Evolutionary conservation across 176 grass and related monocot species (phyloP).

Genomic region (Typha latifolia): DNA sequence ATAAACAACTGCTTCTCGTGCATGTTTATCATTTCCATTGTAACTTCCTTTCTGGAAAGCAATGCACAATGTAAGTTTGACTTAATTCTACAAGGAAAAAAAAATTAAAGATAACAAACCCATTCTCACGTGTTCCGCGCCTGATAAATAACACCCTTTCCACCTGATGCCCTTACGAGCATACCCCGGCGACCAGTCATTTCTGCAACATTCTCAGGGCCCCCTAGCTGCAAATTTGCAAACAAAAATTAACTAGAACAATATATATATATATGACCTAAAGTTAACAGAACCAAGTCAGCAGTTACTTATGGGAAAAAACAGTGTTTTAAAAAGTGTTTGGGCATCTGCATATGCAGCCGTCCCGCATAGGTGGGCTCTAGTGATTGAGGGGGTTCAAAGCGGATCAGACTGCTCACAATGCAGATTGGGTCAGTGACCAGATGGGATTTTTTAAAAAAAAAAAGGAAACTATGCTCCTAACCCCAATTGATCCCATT

Average conservation of each 20-base stretch:
- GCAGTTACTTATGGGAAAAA: background rate
- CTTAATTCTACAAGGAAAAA: constrained; percentile 20
- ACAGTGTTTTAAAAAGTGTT: background rate
- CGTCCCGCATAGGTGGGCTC: no score
- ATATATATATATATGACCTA: constrained; percentile 5
- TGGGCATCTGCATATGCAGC: no score
- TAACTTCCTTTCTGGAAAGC: constrained; percentile 77
- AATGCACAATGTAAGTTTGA: background rate
- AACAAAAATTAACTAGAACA: constrained; percentile 17
- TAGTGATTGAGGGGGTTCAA: no score
- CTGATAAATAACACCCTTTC: constrained; percentile 96
- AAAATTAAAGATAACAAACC: constrained; percentile 23
- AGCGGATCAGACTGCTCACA: no score
- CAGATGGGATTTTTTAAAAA: no score
- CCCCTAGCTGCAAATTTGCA: constrained; percentile 59
- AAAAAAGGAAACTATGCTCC: no score
- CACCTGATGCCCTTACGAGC: constrained; percentile 73
- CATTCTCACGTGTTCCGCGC: constrained; percentile 67
- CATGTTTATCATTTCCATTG: constrained; percentile 99
- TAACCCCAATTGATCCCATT: no score
- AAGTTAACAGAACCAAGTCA: constrained; percentile 14
- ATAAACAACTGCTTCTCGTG: constrained; percentile 95
- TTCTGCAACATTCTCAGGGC: constrained; percentile 93
- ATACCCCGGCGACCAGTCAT: constrained; percentile 92
- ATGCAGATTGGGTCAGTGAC: no score